Evolutionary conservation across 768 basidiomycete species (phyloP).

Genomic region (Lactifluus subvellereus): DNA sequence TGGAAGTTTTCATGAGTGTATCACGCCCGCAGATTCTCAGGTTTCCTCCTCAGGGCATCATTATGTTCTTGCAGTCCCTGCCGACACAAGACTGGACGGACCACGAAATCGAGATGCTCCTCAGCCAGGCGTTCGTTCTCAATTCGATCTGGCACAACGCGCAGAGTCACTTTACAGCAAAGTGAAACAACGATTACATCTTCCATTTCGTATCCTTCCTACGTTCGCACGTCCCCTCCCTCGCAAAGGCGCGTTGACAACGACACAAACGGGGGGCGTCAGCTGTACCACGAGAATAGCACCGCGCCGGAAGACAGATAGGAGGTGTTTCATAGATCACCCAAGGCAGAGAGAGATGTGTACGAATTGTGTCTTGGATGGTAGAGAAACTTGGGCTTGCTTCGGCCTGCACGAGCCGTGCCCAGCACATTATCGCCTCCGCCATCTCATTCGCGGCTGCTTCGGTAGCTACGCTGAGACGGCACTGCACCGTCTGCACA

Average conservation of each 20-base stretch:
- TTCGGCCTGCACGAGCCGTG: slow-evolving; percentile 40
- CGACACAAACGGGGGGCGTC: slow-evolving; percentile 1
- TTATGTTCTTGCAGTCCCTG: slow-evolving; percentile 94
- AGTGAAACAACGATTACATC: slow-evolving; percentile 28
- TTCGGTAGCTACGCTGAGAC: slow-evolving; percentile 53
- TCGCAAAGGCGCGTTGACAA: neutral
- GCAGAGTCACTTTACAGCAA: slow-evolving; percentile 75
- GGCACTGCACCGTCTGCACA: slow-evolving; percentile 51
- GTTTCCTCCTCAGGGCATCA: slow-evolving; percentile 66
- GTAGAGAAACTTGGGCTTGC: slow-evolving; percentile 28
- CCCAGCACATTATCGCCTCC: slow-evolving; percentile 53
- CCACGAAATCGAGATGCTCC: slow-evolving; percentile 90
- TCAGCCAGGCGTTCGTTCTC: slow-evolving; percentile 93
- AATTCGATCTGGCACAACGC: slow-evolving; percentile 92
- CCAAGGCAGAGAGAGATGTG: slow-evolving; percentile 23
- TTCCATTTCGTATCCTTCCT: neutral
- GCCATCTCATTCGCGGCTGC: slow-evolving; percentile 53
- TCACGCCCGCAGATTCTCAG: neutral
- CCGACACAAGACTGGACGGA: slow-evolving; percentile 94
- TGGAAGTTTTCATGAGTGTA: neutral
- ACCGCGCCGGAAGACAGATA: neutral
- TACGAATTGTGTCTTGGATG: slow-evolving; percentile 4
- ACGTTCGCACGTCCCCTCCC: neutral
- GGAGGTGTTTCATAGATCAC: slow-evolving; percentile 1
- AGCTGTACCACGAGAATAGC: neutral